phyloP scores from a whole-genome alignment of 2,329 filamentous ascomycete species.

The Fusarium agapanthi region DNA sequence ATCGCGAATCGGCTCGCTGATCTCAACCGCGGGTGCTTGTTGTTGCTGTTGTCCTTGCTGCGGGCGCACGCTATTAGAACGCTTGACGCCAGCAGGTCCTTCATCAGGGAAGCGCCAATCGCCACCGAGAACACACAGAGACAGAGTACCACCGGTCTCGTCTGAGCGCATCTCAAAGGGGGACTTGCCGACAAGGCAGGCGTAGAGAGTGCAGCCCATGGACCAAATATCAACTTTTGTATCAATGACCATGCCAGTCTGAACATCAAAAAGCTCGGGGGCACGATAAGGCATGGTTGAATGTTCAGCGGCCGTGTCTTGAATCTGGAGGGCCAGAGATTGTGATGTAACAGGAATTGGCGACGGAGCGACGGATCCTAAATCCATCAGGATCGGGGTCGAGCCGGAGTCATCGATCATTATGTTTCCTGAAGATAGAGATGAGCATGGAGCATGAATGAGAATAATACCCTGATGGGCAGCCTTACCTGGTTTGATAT shows the following conservation, averaged over 20 bases:
- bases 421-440: conserved; percentile 75
- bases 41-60: conserved; percentile 45
- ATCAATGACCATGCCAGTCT: conserved; percentile 89
- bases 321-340: conserved; percentile 88
- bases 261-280: conserved; percentile 97
- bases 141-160: conserved; percentile 93
- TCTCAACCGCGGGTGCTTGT: conserved; percentile 55
- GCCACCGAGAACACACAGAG: conserved; percentile 89
- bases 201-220: conserved; percentile 95
- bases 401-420: conserved; percentile 96
- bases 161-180: conserved; percentile 96
- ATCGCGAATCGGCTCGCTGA: conserved; percentile 85
- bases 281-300: conserved; percentile 98
- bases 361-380: conserved; percentile 88
- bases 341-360: conserved; percentile 90
- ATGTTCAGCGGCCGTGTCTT: conserved; percentile 95
- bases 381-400: conserved; percentile 94
- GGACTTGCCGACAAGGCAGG: conserved; percentile 94
- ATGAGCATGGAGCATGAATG: background rate
- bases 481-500: conserved; percentile 89
- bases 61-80: conserved; percentile 52
- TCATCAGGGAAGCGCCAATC: conserved; percentile 98
- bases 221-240: conserved; percentile 99
- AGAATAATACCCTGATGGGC: background rate
- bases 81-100: conserved; percentile 65